phyloP scores from a whole-genome alignment of 495 filamentous ascomycete species.

The Hyaloscypha variabilis region DNA sequence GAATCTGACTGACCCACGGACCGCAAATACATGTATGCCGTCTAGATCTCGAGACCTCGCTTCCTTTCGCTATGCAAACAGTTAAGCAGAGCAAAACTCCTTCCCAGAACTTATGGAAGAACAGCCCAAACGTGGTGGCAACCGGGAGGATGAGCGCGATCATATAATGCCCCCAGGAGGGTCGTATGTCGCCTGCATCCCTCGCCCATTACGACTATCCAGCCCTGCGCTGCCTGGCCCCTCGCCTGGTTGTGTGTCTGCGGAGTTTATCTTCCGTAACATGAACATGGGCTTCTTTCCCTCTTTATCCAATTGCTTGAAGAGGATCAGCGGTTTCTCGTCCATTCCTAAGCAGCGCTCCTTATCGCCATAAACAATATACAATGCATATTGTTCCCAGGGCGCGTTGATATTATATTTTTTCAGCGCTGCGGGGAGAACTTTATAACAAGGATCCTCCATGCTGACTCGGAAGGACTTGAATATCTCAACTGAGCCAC shows the following conservation, averaged over 20 bases:
- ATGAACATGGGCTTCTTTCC: constrained; percentile 99
- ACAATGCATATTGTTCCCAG: constrained; percentile 95
- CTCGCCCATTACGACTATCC: constrained; percentile 23
- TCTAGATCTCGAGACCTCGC: constrained; percentile 16
- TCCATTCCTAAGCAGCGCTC: constrained; percentile 90
- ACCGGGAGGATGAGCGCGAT: constrained; percentile 18
- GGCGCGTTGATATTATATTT: constrained; percentile 98
- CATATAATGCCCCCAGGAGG: constrained; percentile 59
- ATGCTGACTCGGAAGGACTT: constrained; percentile 96
- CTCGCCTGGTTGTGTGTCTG: constrained; percentile 40
- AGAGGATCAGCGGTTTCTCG: constrained; percentile 91
- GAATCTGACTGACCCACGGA: neutral
- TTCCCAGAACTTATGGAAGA: constrained; percentile 9
- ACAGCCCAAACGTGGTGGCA: neutral
- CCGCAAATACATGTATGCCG: constrained; percentile 6
- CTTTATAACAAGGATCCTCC: constrained; percentile 97
- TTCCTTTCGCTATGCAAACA: constrained; percentile 25
- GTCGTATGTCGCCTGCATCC: constrained; percentile 36
- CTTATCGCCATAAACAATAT: constrained; percentile 97
- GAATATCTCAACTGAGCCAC: constrained; percentile 83
- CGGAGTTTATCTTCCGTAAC: constrained; percentile 67
- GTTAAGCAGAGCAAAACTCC: constrained; percentile 22
- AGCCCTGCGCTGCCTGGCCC: constrained; percentile 51
- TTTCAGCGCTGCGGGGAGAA: constrained; percentile 91
- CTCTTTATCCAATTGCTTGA: constrained; percentile 96